Evolutionary conservation across 2,329 filamentous ascomycete genomes (phyloP), one percentile per base, ranked within the genome.

Genomic region (Onygenales sp.): DNA sequence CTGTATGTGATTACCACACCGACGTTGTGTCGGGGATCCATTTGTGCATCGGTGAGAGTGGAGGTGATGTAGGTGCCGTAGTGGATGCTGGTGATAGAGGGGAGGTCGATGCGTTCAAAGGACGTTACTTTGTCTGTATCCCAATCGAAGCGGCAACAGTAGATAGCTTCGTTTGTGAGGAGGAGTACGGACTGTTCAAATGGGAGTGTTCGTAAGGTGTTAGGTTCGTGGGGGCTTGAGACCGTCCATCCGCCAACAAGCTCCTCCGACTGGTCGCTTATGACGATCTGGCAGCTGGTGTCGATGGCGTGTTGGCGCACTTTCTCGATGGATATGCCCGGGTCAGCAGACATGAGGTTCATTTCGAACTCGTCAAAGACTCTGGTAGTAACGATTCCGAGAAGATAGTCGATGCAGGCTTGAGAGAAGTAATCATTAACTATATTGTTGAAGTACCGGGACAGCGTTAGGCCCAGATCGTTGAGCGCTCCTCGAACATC

Each of bases 351-450:
- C 81, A 91, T 94, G 82, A 98, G 90, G 61, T 91, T 87, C 13
- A 86, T 83, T 64, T 96, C 90, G 58, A 98, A 98, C 60, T 98
- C 93, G 54, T 92, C 87, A 65, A 97, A 97, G 2, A 95, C 86
- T 13, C 84, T 77, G 1, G 84, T 85, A 0, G 86, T 89, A 9
- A 94, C 88, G 60, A 93, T 93, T 17, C 93, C 93, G 0, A 97
- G 80, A 3, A 95, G 79, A 65, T 93, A 97, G 67, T 98, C 93
- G 59, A 98, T 95, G 50, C 88, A 89, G 0, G 90, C 88, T 68
- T 98, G 93, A 21, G 91, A 87, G 70, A 97, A 97, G 69, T 95
- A 96, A 71, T 98, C 93, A 61, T 95, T 95, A 59, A 98, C 90
- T 71, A 97, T 93, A 60, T 95, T 97, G 65, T 79, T 85, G 65